Conservation (phyloP, 306 rosid species). For the Styphnolobium japonicum region DNA sequence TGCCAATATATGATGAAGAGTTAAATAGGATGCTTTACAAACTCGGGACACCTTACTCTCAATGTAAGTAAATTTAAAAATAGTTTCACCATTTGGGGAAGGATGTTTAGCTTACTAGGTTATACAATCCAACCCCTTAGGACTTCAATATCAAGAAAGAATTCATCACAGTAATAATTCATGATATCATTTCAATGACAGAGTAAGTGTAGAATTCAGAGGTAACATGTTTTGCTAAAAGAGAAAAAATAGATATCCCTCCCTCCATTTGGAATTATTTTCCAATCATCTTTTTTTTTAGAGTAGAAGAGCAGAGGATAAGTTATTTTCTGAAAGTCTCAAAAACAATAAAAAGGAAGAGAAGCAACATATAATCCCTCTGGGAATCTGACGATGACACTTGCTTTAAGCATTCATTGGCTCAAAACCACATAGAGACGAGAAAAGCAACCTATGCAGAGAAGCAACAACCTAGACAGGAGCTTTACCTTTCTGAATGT, state of each 20-base stretch:
- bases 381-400: background rate
- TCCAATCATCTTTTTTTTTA: background rate
- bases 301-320: background rate
- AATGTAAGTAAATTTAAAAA: slow-evolving; percentile 8
- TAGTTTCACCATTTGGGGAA: slow-evolving; percentile 1
- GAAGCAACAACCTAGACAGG: background rate
- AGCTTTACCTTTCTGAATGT: background rate
- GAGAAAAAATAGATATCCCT: background rate
- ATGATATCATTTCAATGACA: background rate
- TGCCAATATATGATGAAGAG: slow-evolving; percentile 43
- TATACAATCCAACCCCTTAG: slow-evolving; percentile 23
- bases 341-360: slow-evolving; percentile 2
- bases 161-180: background rate
- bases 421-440: background rate
- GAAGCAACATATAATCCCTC: background rate
- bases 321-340: background rate
- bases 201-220: background rate
- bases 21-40: slow-evolving; percentile 22
- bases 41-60: slow-evolving; percentile 6
- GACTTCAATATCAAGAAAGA: slow-evolving; percentile 10
- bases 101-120: slow-evolving; percentile 9
- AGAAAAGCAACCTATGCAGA: background rate
- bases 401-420: background rate
- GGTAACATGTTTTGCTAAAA: background rate
- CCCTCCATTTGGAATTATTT: background rate